Percentiles rank a stretch among this genome's conserved stretches.
Conservation (phyloP, 139 green algal species). For the Chlamydomonas schloesseri region DNA sequence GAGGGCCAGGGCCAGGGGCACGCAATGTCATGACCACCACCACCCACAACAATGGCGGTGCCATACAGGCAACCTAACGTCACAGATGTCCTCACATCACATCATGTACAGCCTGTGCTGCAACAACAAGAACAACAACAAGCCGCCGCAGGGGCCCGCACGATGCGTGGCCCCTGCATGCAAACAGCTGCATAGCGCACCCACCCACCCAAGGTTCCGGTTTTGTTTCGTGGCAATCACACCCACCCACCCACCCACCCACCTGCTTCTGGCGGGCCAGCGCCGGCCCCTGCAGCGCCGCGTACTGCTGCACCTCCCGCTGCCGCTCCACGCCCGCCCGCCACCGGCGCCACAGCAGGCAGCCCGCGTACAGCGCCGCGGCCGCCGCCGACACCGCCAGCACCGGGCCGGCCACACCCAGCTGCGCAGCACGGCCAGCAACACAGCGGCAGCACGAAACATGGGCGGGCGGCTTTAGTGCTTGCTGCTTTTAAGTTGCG, state of each 20-base stretch:
- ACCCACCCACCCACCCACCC: neutral
- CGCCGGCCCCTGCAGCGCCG: neutral
- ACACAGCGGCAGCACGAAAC: too few relatives aligned
- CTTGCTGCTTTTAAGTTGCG: too few relatives aligned
- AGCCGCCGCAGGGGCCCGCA: neutral
- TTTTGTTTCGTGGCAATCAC: too few relatives aligned
- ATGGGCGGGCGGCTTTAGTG: too few relatives aligned
- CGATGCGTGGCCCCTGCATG: too few relatives aligned
- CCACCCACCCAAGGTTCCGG: neutral
- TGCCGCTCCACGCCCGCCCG: neutral
- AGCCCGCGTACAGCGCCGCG: neutral
- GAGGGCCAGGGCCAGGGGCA: neutral
- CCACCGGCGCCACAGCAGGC: neutral
- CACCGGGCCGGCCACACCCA: neutral
- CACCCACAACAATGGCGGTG: too few relatives aligned
- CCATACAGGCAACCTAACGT: too few relatives aligned
- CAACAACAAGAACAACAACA: too few relatives aligned
- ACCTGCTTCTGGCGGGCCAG: conserved; percentile 33
- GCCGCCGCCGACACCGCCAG: neutral
- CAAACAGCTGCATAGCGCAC: too few relatives aligned
- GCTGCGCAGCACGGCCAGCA: neutral
- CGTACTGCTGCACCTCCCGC: neutral
- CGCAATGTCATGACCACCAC: too few relatives aligned
- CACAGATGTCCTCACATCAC: too few relatives aligned
- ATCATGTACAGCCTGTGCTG: too few relatives aligned